Base-by-base conservation (phyloP, 805 yeast species). In the Candida coquimbonensis region DNA sequence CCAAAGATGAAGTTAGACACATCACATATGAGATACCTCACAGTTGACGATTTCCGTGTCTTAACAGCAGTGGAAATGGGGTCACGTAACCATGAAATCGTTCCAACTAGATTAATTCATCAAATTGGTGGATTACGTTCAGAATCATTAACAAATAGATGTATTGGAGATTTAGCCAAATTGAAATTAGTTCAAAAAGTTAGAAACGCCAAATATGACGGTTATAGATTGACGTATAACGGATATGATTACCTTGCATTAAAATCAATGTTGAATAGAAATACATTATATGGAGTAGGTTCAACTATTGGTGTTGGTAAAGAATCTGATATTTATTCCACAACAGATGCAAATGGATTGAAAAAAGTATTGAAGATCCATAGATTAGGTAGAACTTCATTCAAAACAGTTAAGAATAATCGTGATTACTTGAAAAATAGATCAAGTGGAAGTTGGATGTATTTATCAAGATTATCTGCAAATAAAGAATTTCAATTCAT, bases 211-310 rank as follows among this genome's bases (percentile, higher is more conserved):
- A 87, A 82, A 57, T 91, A 93, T 64, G 99, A 93, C 62, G 99
- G 99, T 12, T 93, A 87, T 68, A 74, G 91, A 53, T 67, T 93
- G 52, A 84, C 96, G 0, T 90, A 84, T 63, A 79, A 78, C 40
- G 99, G 99, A 4, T 87, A 81, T 64, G 99, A 93, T 65, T 93
- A 87, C 61, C 72, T 93, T 53, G 98, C 98, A 0, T 72, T 93
- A 52, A 88, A 83, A 63, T 75, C 95, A 9, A 78, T 93, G 80
- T 70, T 85, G 51, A 84, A 82, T 57, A 73, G 88, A 53, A 79
- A 81, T 37, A 74, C 87, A 0, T 61, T 93, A 9, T 81, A 81
- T 56, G 83, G 91, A 2, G 77, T 91, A 14, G 97, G 96, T 16
- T 74, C 82, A 39, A 86, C 84, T 9, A 89, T 91, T 54, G 99